Evolutionary conservation across 202 grass and related monocot species (phyloP), one percentile per base, ranked within the genome.

Genomic region (Miscanthus sacchariflorus): DNA sequence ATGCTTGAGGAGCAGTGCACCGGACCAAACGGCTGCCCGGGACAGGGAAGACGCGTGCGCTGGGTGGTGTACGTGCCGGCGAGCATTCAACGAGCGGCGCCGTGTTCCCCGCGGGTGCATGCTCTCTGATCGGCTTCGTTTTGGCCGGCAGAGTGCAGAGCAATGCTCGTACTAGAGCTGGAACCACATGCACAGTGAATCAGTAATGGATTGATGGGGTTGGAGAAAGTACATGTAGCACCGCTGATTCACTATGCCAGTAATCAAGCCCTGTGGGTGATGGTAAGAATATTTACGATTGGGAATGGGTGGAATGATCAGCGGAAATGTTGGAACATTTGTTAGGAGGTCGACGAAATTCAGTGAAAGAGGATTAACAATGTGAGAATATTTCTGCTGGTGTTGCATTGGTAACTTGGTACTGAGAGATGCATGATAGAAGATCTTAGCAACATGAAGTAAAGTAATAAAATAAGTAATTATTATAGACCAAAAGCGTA

Each of bases 71-170:
- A 65, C 61, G 2, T 11, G 23, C 33, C 50, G 35, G 56, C 56
- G 35, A 25, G 54, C 77, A 79, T 42, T 79, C 52, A 79, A 79
- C 54, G 21, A 9, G 36, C 77, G 77, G 77, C 77, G 54, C 77
- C 77, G 77, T 64, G 77, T 79, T 36, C 6, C 76, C 77, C 21
- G 54, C n/a, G 39, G 2, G 21, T 14, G 6, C 24, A 25, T 46
- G 7, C 18, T 50, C 15, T 76, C 74, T 77, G 74, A 77, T 77
- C 8, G 74, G 15, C 52, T 56, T 64, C n/a, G 59, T 64, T 25
- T 64, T 25, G 12, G 13, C 12, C 44, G 27, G 73, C 44, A 76
- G 12, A 9, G 43, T 75, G 72, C 5, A 56, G 12, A 74, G 72
- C 72, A 48, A 13, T 45, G n/a, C 6, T 70, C 19, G 17, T 40